phyloP scores from a whole-genome alignment of 108 stramenopile genomes.

The Fistulifera pelliculosa region DNA sequence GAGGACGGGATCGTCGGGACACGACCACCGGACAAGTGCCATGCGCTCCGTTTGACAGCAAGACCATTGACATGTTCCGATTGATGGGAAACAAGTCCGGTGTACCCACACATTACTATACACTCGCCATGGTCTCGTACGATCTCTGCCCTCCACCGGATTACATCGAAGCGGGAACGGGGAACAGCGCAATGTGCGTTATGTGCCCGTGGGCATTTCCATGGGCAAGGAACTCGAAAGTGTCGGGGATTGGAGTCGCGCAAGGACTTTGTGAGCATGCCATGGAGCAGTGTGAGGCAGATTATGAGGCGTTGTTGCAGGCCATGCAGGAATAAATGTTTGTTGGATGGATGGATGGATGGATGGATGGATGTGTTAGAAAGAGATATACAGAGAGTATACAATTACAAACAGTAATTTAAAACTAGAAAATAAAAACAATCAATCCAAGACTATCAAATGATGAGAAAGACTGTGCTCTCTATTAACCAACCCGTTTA shows the following conservation, averaged over 20 bases:
- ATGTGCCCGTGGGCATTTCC: slow-evolving; percentile 70
- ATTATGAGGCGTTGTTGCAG: slow-evolving; percentile 26
- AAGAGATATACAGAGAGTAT: no score
- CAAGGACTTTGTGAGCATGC: slow-evolving; percentile 52
- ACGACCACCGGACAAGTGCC: slow-evolving; percentile 68
- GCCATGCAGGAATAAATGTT: slow-evolving; percentile 4
- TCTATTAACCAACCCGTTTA: no score
- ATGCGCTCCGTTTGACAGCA: slow-evolving; percentile 86
- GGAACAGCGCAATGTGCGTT: slow-evolving; percentile 79
- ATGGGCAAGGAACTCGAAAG: slow-evolving; percentile 55
- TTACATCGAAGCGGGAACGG: slow-evolving; percentile 74
- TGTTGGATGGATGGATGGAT: no score
- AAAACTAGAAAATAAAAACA: no score
- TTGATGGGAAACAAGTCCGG: slow-evolving; percentile 85
- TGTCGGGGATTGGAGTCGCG: slow-evolving; percentile 66
- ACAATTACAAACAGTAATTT: no score
- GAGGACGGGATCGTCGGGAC: slow-evolving; percentile 89
- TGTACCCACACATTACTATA: slow-evolving; percentile 84
- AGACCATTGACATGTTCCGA: slow-evolving; percentile 94
- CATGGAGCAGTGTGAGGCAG: slow-evolving; percentile 32
- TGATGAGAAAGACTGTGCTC: no score
- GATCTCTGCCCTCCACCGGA: slow-evolving; percentile 93
- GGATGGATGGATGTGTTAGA: no score
- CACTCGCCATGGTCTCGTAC: slow-evolving; percentile 91
- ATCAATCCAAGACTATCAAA: no score